Conservation (phyloP, 78 protist species). For the Planoprotostelium fungivorum region DNA sequence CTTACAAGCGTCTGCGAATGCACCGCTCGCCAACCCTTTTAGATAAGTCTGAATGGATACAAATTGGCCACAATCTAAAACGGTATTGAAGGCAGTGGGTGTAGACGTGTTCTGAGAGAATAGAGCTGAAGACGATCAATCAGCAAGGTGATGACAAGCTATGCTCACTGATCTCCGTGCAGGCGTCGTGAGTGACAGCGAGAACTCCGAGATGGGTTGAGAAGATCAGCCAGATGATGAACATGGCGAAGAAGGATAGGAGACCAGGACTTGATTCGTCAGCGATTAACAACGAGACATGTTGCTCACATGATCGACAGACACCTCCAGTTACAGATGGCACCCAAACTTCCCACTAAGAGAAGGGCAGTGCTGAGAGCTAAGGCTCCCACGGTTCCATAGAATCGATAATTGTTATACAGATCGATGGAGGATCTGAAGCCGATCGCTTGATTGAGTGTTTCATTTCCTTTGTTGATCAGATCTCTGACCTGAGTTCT, state of each 20-base stretch:
- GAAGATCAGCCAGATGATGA: not conserved
- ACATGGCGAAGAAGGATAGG: not conserved
- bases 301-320: not conserved
- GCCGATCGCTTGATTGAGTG: not conserved
- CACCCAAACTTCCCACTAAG: not conserved
- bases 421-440: not conserved
- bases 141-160: not conserved
- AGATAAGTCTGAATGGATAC: not conserved
- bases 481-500: not conserved
- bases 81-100: not conserved
- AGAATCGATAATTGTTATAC: not conserved
- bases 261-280: not conserved
- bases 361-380: not conserved
- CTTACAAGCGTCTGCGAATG: not conserved
- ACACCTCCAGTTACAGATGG: not conserved
- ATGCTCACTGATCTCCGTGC: not conserved
- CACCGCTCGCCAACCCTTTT: not conserved
- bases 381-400: not conserved
- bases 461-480: not conserved
- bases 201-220: not conserved
- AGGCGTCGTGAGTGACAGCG: not conserved
- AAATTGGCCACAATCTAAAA: not conserved
- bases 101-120: not conserved
- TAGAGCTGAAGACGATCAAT: not conserved
- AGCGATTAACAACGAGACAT: not conserved